A percentile compares a stretch with the other conserved stretches of the same genome.
phyloP scores from a whole-genome alignment of 306 rosid genomes.

The Amphicarpaea edgeworthii region DNA sequence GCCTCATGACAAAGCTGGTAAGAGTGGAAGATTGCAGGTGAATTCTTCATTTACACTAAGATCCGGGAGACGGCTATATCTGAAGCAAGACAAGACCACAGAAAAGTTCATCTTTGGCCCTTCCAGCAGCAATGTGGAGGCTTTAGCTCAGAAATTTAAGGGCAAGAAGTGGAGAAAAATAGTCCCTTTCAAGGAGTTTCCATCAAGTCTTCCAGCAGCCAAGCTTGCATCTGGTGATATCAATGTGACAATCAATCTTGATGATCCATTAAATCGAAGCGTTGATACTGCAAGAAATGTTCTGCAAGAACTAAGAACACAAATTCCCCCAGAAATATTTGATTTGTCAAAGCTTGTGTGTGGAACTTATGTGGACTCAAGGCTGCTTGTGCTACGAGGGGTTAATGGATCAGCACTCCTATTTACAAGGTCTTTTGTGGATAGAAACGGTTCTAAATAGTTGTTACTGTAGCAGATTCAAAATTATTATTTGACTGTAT shows the following conservation, averaged over 20 bases:
- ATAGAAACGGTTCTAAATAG: slow-evolving; percentile 48
- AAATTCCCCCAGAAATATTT: slow-evolving; percentile 89
- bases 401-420: slow-evolving; percentile 95
- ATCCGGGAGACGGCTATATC: slow-evolving; percentile 79
- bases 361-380: slow-evolving; percentile 92
- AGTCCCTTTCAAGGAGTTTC: slow-evolving; percentile 84
- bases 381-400: slow-evolving; percentile 82
- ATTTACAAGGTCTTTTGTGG: slow-evolving; percentile 83
- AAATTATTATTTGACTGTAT: slow-evolving; percentile 30
- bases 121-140: slow-evolving; percentile 52
- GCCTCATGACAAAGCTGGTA: slow-evolving; percentile 90
- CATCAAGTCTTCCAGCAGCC: slow-evolving; percentile 89
- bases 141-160: slow-evolving; percentile 68
- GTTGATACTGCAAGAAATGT: slow-evolving; percentile 62
- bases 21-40: slow-evolving; percentile 72
- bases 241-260: slow-evolving; percentile 71
- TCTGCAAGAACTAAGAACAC: slow-evolving; percentile 76
- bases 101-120: slow-evolving; percentile 56
- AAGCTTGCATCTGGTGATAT: slow-evolving; percentile 74
- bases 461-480: slow-evolving; percentile 32
- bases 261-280: slow-evolving; percentile 61
- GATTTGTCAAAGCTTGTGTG: slow-evolving; percentile 91
- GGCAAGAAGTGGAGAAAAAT: slow-evolving; percentile 83
- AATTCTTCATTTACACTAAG: slow-evolving; percentile 63
- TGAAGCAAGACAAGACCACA: slow-evolving; percentile 62